Conservation (phyloP, 352 stramenopile genomes). For the Globisporangium spinosum region DNA sequence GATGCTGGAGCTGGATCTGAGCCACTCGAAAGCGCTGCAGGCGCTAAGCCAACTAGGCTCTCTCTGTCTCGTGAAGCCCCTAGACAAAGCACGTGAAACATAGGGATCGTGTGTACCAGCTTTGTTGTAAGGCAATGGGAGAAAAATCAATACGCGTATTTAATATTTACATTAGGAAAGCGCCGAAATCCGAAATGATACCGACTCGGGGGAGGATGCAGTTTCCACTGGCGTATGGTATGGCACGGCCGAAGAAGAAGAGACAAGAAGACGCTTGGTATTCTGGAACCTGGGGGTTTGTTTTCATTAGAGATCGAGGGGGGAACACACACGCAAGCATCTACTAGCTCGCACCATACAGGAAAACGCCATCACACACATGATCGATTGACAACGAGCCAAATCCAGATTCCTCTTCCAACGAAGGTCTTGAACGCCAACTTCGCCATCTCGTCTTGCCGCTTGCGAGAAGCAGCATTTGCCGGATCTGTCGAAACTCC, state of each 20-base stretch:
- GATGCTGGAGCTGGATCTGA: conserved; percentile 35
- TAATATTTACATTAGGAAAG: conserved; percentile 13
- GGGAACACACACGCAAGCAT: conserved; percentile 18
- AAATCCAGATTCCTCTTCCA: conserved; percentile 21
- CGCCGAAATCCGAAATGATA: neutral
- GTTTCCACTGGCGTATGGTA: neutral
- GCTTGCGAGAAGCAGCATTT: neutral
- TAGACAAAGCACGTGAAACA: neutral
- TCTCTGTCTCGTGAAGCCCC: neutral
- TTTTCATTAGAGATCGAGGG: conserved; percentile 13
- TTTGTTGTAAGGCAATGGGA: neutral
- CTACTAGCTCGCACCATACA: conserved; percentile 15
- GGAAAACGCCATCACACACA: conserved; percentile 18
- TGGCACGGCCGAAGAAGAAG: conserved; percentile 3
- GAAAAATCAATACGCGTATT: conserved; percentile 11
- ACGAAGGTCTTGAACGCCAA: conserved; percentile 12
- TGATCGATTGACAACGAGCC: conserved; percentile 12
- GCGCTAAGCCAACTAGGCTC: conserved; percentile 26
- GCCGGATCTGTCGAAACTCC: neutral
- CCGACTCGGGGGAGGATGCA: neutral
- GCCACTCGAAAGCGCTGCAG: conserved; percentile 31
- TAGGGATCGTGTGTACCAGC: neutral
- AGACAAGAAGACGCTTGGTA: conserved; percentile 2
- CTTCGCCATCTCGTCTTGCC: neutral
- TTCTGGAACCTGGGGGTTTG: conserved; percentile 12